A percentile compares a stretch with the other conserved stretches of the same genome.
phyloP scores from a whole-genome alignment of 2,329 filamentous ascomycete species.

The Colletotrichum graminicola region DNA sequence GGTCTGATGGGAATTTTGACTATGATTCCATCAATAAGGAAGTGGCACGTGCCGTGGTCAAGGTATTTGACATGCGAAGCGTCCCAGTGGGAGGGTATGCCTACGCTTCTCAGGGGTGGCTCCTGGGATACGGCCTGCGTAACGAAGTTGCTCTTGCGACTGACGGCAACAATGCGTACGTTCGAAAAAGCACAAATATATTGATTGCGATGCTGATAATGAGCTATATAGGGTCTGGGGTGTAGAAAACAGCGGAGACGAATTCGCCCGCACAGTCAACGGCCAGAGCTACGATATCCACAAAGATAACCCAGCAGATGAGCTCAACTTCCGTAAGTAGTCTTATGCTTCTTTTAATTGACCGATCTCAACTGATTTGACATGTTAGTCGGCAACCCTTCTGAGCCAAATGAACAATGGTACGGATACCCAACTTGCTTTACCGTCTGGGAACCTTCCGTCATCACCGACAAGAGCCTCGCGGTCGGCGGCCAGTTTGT shows the following conservation, averaged over 20 bases:
- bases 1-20: slow-evolving; percentile 56
- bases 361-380: background rate
- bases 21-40: slow-evolving; percentile 49
- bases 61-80: slow-evolving; percentile 56
- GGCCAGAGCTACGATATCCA: slow-evolving; percentile 63
- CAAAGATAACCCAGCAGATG: slow-evolving; percentile 73
- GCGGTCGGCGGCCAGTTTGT: slow-evolving; percentile 54
- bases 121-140: slow-evolving; percentile 61
- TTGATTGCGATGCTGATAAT: background rate
- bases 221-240: slow-evolving; percentile 58
- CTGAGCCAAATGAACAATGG: slow-evolving; percentile 48
- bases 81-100: slow-evolving; percentile 52
- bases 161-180: slow-evolving; percentile 53
- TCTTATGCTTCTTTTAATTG: background rate
- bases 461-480: slow-evolving; percentile 49
- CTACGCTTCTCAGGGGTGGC: slow-evolving; percentile 55
- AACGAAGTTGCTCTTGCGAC: slow-evolving; percentile 73
- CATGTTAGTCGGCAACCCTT: slow-evolving; percentile 48
- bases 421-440: slow-evolving; percentile 74
- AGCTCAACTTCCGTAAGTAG: slow-evolving; percentile 69
- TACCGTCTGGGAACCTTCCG: slow-evolving; percentile 63
- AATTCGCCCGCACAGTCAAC: slow-evolving; percentile 61
- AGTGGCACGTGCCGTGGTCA: slow-evolving; percentile 56
- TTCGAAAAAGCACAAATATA: background rate
- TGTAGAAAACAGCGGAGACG: slow-evolving; percentile 64